Percentiles rank a stretch among this genome's conserved stretches.
These are phyloP conservation scores for Lunularia cruciata DNA, from an alignment of 225 moss, liverwort and hornwort genomes.

Conservation along the genomic window DNA sequence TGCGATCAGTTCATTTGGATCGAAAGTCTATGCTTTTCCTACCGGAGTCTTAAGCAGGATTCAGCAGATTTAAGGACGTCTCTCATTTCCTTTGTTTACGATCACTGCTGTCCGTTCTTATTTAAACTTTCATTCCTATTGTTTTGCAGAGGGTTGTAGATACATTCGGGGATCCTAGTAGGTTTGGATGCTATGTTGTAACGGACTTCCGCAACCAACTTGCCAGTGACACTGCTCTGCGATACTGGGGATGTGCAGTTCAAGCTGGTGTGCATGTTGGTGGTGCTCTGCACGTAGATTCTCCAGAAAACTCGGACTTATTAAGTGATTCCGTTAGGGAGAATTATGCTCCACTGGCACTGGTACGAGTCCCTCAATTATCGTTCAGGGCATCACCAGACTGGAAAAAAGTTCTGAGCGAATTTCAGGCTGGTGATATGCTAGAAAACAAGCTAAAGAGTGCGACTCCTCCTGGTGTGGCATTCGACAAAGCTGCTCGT, in stretches of 20 bases:
- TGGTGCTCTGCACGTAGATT: constrained; percentile 57
- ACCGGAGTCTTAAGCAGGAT: neutral
- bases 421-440: constrained; percentile 51
- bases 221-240: constrained; percentile 72
- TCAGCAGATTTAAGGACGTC: neutral
- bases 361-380: constrained; percentile 56
- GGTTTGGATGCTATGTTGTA: constrained; percentile 78
- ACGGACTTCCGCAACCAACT: constrained; percentile 60
- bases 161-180: constrained; percentile 66
- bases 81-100: neutral
- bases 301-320: constrained; percentile 26
- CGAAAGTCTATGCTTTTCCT: neutral
- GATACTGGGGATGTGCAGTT: constrained; percentile 94
- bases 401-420: constrained; percentile 64
- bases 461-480: constrained; percentile 58
- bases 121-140: constrained; percentile 3
- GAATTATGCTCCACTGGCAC: constrained; percentile 54
- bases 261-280: constrained; percentile 80
- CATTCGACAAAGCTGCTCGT: constrained; percentile 62
- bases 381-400: constrained; percentile 53
- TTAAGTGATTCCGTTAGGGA: constrained; percentile 34
- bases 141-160: constrained; percentile 61
- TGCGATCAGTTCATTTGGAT: neutral
- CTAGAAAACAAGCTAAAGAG: constrained; percentile 44
- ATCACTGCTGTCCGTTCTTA: neutral